Conservation (phyloP, 1,284 basidiomycete species). For the Cystobasidiaceae sp. region DNA sequence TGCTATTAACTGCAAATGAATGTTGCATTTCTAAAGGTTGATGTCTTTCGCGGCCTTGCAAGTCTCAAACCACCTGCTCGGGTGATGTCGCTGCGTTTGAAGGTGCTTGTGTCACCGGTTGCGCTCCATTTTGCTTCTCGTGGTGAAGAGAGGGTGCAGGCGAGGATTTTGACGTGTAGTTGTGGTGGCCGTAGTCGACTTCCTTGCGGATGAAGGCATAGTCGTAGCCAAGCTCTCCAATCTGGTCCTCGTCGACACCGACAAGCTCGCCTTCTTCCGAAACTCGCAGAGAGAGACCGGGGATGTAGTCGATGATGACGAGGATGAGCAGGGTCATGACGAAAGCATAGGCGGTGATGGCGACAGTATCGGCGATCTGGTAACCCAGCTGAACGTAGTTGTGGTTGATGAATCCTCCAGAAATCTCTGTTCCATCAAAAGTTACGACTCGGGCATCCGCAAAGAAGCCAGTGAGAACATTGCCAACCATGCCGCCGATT, state of each 20-base stretch:
- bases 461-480: slow-evolving; percentile 75
- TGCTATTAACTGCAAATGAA: no score
- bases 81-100: neutral
- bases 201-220: slow-evolving; percentile 48
- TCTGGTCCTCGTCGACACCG: slow-evolving; percentile 87
- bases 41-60: no score
- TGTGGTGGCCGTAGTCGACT: neutral
- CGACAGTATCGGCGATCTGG: slow-evolving; percentile 73
- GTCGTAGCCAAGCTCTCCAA: slow-evolving; percentile 92
- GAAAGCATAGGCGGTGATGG: slow-evolving; percentile 73
- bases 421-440: slow-evolving; percentile 72
- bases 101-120: neutral
- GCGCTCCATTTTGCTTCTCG: neutral
- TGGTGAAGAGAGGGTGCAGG: neutral
- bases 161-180: neutral
- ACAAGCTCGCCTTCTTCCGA: slow-evolving; percentile 81
- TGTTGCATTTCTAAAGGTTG: no score
- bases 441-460: slow-evolving; percentile 76
- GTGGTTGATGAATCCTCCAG: slow-evolving; percentile 87
- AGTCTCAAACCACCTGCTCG: neutral
- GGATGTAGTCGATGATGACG: slow-evolving; percentile 89
- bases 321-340: slow-evolving; percentile 65
- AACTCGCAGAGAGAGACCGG: slow-evolving; percentile 70
- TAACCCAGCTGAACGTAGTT: slow-evolving; percentile 55
- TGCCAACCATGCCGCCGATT: slow-evolving; percentile 82